Evolutionary conservation across 2,329 filamentous ascomycete genomes (phyloP), one percentile per base, ranked within the genome.

Genomic region (Xylariaceae sp.): DNA sequence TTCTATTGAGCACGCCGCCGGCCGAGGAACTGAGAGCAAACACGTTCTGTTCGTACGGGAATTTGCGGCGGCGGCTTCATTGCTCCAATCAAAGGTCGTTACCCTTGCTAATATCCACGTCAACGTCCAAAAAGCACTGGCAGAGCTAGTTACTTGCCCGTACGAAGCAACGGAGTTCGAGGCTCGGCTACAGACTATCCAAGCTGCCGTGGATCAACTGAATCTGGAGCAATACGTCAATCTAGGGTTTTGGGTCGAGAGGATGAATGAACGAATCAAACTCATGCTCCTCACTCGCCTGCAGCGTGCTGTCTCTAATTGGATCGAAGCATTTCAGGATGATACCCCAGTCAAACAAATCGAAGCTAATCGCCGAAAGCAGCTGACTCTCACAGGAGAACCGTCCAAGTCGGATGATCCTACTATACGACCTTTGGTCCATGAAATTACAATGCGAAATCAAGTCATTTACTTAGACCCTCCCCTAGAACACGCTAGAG

Each of bases 221-320:
- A 97, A 97, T 66, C 75, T 99, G 51, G 93, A 99, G 69, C 93
- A 94, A 67, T 99, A 96, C 63, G 88, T 94, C 53, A 99, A 99
- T 64, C 82, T 99, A 40, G 83, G 87, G 15, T 89, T 86, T 64
- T 99, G 94, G 93, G 94, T 99, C 9, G 81, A 86, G 27, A 84
- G 88, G 53, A 85, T 96, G 77, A 99, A 99, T 68, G 76, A 83
- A 37, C 88, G 91, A 64, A 92, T 99, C 51, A 91, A 96, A 70
- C 75, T 81, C 1, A 89, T 90, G 43, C 79, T 99, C 16, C 82
- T 92, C 24, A 78, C 84, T n/a, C 89, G 94, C 27, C 80, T 99
- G n/a, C 87, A 88, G 62, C 84, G 86, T 58, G 92, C 95, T 1
- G 87, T 97, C 45, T 82, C 86, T 42, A 81, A 89, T 39, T 99